Percentiles rank a stretch among this genome's conserved stretches.
Evolutionary conservation across 371 early-diverging fungal species (phyloP).

Genomic region (Mortierella sp.): DNA sequence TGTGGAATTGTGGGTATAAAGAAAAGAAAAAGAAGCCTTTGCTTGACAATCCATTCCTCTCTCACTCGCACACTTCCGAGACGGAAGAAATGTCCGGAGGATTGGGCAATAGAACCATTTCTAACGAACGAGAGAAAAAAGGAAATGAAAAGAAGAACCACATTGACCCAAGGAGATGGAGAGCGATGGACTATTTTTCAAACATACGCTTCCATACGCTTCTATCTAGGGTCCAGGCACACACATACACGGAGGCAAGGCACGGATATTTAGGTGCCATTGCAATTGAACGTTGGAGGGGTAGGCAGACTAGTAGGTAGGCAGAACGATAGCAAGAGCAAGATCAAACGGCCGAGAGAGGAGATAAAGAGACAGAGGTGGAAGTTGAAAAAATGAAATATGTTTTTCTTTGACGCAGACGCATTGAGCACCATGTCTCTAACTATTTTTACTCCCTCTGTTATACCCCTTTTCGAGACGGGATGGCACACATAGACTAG

Average conservation of each 20-base stretch:
- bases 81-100: background rate
- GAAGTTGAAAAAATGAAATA: background rate
- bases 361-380: background rate
- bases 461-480: background rate
- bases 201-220: background rate
- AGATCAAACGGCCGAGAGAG: background rate
- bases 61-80: too few species aligned
- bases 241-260: background rate
- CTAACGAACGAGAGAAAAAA: background rate
- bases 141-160: background rate
- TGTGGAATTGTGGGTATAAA: background rate
- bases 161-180: background rate
- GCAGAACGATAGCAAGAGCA: too few species aligned
- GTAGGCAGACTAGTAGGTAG: too few species aligned
- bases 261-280: too few species aligned
- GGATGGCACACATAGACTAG: background rate
- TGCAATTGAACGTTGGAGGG: too few species aligned
- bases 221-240: background rate
- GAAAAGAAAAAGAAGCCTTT: background rate
- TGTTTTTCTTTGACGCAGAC: background rate
- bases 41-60: too few species aligned
- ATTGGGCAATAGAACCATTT: background rate
- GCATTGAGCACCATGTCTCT: background rate
- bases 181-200: background rate
- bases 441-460: constrained; percentile 1